Evolutionary conservation across 371 early-diverging fungal genomes (phyloP).

Genomic region (Circinella umbellata): DNA sequence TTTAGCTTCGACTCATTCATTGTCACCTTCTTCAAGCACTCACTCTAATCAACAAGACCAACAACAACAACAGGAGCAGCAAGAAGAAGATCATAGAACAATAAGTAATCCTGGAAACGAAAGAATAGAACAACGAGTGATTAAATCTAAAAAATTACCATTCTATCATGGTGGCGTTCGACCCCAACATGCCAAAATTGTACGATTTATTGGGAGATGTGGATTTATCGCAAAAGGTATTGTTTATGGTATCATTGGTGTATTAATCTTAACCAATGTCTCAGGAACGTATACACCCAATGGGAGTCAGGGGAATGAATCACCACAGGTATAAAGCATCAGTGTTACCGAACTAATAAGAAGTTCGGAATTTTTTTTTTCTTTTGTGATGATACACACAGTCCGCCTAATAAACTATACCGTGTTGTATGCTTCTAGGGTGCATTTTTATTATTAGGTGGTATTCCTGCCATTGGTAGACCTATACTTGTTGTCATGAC

Average conservation of each 20-base stretch:
- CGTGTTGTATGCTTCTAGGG: constrained; percentile 26
- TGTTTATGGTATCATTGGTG: constrained; percentile 55
- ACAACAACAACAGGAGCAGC: too few species aligned
- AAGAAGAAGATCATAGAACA: background rate
- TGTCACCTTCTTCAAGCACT: too few species aligned
- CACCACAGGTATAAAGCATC: constrained; percentile 35
- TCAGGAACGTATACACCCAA: constrained; percentile 45
- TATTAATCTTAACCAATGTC: constrained; percentile 44
- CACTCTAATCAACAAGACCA: background rate
- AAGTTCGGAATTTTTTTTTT: background rate
- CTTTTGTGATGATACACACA: background rate
- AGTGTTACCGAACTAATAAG: too few species aligned
- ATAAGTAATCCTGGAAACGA: background rate
- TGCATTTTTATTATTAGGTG: constrained; percentile 49
- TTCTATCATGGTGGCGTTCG: constrained; percentile 22
- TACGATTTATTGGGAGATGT: constrained; percentile 21
- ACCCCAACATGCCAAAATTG: constrained; percentile 15
- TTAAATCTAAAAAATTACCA: constrained; percentile 14
- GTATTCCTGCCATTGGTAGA: constrained; percentile 44
- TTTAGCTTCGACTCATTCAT: too few species aligned
- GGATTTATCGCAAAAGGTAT: constrained; percentile 54
- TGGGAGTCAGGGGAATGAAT: constrained; percentile 48
- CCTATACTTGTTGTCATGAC: constrained; percentile 49
- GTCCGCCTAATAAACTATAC: background rate
- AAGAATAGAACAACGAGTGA: background rate